Percentiles rank a stretch among this genome's conserved stretches.
These are phyloP conservation scores for Nepenthes gracilis DNA, from an alignment of 148 eudicot species.

Conservation along the genomic window DNA sequence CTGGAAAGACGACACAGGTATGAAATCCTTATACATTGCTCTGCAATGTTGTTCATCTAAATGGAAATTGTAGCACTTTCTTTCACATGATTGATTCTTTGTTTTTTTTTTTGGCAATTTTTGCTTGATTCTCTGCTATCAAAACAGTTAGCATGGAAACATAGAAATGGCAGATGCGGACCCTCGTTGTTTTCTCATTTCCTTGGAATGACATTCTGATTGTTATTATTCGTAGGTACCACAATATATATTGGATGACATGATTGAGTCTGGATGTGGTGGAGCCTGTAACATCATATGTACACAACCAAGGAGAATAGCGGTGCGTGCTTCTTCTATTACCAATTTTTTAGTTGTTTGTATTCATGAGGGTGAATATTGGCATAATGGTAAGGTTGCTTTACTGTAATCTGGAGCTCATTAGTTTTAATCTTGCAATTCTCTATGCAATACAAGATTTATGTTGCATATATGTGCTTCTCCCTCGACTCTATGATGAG, in stretches of 20 bases:
- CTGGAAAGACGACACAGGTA: conserved; percentile 99
- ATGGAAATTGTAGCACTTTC: not conserved
- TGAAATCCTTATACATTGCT: not conserved
- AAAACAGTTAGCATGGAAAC: too few relatives aligned
- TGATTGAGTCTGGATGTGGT: conserved; percentile 83
- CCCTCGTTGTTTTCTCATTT: not conserved
- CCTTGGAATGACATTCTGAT: conserved; percentile 3
- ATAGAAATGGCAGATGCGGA: not conserved
- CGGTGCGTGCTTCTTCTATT: conserved; percentile 39
- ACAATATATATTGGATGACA: conserved; percentile 85
- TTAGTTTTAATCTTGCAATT: too few relatives aligned
- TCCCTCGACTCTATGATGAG: too few relatives aligned
- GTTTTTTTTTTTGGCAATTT: too few relatives aligned
- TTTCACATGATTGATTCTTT: too few relatives aligned
- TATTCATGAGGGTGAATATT: too few relatives aligned
- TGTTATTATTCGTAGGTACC: conserved; percentile 63
- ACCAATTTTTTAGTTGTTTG: conserved; percentile 1
- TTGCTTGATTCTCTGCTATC: too few relatives aligned
- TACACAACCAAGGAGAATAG: conserved; percentile 95
- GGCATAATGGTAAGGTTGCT: too few relatives aligned
- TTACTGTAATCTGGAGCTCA: too few relatives aligned
- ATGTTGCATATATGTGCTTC: too few relatives aligned
- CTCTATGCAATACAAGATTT: too few relatives aligned
- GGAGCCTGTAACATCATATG: conserved; percentile 80
- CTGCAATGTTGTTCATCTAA: not conserved